A percentile compares a stretch with the other conserved stretches of the same genome.
phyloP scores from a whole-genome alignment of 176 grass and related monocot species.

The Panicum miliaceum region DNA sequence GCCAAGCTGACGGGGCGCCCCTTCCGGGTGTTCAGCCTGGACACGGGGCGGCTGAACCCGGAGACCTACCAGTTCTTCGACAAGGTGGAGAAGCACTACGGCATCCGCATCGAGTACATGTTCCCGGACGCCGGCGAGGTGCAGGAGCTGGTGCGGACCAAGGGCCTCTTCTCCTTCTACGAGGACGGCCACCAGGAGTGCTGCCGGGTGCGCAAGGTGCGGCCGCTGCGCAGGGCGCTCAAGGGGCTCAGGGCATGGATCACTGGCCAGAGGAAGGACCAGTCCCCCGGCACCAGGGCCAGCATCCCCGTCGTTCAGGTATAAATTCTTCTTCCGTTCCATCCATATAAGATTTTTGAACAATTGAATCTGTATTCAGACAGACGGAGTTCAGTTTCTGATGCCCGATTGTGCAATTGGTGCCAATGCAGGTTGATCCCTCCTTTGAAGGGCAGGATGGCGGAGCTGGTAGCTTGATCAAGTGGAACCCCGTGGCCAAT shows the following conservation, averaged over 20 bases:
- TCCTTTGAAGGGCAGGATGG: conserved; percentile 77
- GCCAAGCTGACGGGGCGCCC: conserved; percentile 73
- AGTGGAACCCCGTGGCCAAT: conserved; percentile 95
- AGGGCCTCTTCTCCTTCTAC: conserved; percentile 99
- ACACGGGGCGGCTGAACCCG: conserved; percentile 86
- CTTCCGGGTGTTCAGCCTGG: conserved; percentile 93
- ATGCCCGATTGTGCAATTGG: background rate
- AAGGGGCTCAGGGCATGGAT: conserved; percentile 85
- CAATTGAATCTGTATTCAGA: background rate
- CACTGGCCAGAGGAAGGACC: conserved; percentile 95
- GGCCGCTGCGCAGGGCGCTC: conserved; percentile 74
- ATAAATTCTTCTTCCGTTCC: background rate
- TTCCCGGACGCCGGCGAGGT: conserved; percentile 88
- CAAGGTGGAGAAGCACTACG: conserved; percentile 89
- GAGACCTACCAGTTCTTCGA: conserved; percentile 89
- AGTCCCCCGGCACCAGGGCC: conserved; percentile 85
- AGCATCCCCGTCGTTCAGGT: conserved; percentile 86
- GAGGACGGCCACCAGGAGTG: conserved; percentile 98
- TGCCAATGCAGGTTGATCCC: conserved; percentile 68
- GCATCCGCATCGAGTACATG: conserved; percentile 95
- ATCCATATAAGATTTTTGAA: no score
- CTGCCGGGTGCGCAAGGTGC: conserved; percentile 91
- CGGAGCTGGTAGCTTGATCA: conserved; percentile 78
- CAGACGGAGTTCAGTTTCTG: background rate
- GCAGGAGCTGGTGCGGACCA: conserved; percentile 76